A percentile compares a stretch with the other conserved stretches of the same genome.
Evolutionary conservation across 345 rosid genomes (phyloP).

Genomic region (Euphorbia peplus): DNA sequence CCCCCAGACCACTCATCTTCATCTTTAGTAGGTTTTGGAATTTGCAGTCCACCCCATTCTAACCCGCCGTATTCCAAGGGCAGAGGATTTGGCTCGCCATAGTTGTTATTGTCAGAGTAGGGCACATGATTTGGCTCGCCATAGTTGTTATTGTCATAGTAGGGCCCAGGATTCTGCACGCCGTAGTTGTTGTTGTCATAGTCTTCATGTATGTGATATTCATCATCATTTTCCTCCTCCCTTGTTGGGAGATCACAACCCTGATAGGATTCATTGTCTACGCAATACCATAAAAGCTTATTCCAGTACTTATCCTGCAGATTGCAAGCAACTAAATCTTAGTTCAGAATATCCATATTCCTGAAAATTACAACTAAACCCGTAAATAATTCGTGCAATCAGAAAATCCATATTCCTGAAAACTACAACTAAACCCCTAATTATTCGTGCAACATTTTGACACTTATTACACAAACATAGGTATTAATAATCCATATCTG

Average conservation of each 20-base stretch:
- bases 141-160: neutral
- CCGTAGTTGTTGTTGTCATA: slow-evolving; percentile 12
- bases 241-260: slow-evolving; percentile 27
- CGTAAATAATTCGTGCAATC: too few species aligned
- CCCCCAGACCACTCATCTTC: slow-evolving; percentile 77
- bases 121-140: too few species aligned
- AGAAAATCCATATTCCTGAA: neutral
- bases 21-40: slow-evolving; percentile 35
- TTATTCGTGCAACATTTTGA: too few species aligned
- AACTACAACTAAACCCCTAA: neutral
- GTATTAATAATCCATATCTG: too few species aligned
- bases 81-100: slow-evolving; percentile 10
- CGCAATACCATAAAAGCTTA: slow-evolving; percentile 25
- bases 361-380: neutral
- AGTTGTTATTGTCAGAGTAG: slow-evolving; percentile 14
- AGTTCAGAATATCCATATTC: neutral
- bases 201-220: slow-evolving; percentile 17
- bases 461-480: neutral
- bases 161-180: neutral
- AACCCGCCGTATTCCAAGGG: slow-evolving; percentile 30
- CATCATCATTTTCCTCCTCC: neutral
- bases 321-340: neutral
- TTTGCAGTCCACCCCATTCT: slow-evolving; percentile 37
- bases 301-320: slow-evolving; percentile 23
- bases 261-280: slow-evolving; percentile 22